These are phyloP conservation scores for Nannizzia gypsea DNA, from an alignment of 2,329 filamentous ascomycete genomes.

Conservation along the genomic window DNA sequence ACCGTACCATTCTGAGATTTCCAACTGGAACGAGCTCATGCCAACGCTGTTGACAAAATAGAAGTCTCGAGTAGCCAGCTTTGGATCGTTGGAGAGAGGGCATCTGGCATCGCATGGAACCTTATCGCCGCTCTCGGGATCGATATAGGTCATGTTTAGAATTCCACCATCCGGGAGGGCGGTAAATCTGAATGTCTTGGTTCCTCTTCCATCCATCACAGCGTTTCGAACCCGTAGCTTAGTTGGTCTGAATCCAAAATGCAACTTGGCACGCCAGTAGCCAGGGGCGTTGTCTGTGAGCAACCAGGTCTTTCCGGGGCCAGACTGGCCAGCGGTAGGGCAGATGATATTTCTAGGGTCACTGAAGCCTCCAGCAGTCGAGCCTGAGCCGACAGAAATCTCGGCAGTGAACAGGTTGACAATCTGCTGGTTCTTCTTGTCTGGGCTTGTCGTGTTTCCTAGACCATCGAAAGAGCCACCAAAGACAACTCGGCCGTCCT, in stretches of 20 bases:
- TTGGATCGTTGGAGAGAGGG: constrained; percentile 62
- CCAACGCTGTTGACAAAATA: constrained; percentile 76
- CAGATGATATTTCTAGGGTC: constrained; percentile 77
- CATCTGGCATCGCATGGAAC: constrained; percentile 69
- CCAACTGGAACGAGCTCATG: constrained; percentile 76
- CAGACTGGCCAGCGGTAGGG: constrained; percentile 45
- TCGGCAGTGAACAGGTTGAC: constrained; percentile 74
- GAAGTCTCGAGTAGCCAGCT: constrained; percentile 70
- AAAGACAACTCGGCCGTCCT: constrained; percentile 79
- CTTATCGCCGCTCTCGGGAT: constrained; percentile 57
- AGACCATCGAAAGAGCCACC: constrained; percentile 81
- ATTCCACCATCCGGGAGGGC: constrained; percentile 80
- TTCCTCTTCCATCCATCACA: constrained; percentile 68
- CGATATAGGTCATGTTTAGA: constrained; percentile 85
- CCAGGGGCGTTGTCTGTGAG: constrained; percentile 63
- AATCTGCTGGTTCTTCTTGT: constrained; percentile 55
- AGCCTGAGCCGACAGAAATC: constrained; percentile 52
- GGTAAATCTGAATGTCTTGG: constrained; percentile 76
- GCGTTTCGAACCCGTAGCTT: constrained; percentile 85
- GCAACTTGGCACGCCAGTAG: constrained; percentile 72
- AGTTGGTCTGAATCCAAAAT: constrained; percentile 74
- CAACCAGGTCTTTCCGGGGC: constrained; percentile 69
- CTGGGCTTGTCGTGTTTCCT: constrained; percentile 57
- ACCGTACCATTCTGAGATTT: constrained; percentile 81
- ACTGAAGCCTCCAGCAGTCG: constrained; percentile 53